Percentiles rank a stretch among this genome's conserved stretches.
Evolutionary conservation across 441 rosid species (phyloP).

Genomic region (Gossypium schwendimanii): DNA sequence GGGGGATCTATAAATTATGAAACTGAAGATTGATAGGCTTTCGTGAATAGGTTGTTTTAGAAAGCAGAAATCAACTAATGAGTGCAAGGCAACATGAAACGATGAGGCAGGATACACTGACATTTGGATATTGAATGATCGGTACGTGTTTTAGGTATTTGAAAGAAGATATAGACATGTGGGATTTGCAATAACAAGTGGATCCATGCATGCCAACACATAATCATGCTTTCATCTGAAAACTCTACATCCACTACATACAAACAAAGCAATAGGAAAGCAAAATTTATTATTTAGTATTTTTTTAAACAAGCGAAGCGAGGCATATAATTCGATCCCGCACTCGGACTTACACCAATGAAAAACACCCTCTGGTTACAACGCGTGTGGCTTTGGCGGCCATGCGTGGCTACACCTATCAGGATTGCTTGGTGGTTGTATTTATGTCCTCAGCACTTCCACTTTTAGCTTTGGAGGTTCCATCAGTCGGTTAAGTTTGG

Average conservation of each 20-base stretch:
- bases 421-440: conserved; percentile 22
- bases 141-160: conserved; percentile 63
- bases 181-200: conserved; percentile 29
- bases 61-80: conserved; percentile 33
- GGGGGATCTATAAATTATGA: background rate
- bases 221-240: background rate
- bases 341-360: conserved; percentile 34
- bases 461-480: background rate
- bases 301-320: background rate
- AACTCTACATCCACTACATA: background rate
- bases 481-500: conserved; percentile 30
- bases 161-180: conserved; percentile 39
- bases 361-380: conserved; percentile 15
- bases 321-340: background rate
- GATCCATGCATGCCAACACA: conserved; percentile 49
- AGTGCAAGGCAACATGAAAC: conserved; percentile 48
- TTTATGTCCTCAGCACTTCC: background rate
- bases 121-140: conserved; percentile 50
- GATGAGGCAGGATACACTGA: conserved; percentile 30
- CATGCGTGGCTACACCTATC: conserved; percentile 90
- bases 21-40: background rate
- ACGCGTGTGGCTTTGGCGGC: conserved; percentile 60
- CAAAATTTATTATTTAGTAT: background rate
- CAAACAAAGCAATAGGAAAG: background rate
- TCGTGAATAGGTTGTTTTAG: conserved; percentile 12